phyloP scores from a whole-genome alignment of 2,329 filamentous ascomycete species.

The Aspergillus ochraceus region DNA sequence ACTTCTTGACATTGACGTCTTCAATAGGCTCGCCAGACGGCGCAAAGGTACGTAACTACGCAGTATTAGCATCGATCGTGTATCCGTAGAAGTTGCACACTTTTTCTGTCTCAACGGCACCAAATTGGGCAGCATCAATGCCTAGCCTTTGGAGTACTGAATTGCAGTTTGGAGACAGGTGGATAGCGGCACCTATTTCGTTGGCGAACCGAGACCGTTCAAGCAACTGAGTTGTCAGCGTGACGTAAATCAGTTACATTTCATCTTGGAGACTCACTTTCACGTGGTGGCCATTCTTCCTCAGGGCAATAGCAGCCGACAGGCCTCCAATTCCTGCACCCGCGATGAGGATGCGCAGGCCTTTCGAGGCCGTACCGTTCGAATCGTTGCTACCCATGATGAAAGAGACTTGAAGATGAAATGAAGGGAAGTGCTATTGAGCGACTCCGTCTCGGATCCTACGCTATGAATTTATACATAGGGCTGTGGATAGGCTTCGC shows the following conservation, averaged over 20 bases:
- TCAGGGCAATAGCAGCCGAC: constrained; percentile 48
- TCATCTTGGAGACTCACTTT: constrained; percentile 13
- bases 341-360: constrained; percentile 32
- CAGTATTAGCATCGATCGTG: constrained; percentile 9
- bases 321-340: constrained; percentile 38
- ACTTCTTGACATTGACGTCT: constrained; percentile 20
- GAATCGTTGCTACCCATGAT: constrained; percentile 20
- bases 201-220: constrained; percentile 58
- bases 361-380: constrained; percentile 7
- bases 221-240: constrained; percentile 42
- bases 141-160: constrained; percentile 53
- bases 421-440: no score
- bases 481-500: no score
- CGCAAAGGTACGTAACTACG: constrained; percentile 39
- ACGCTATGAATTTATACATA: no score
- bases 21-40: constrained; percentile 37
- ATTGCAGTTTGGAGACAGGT: constrained; percentile 62
- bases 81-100: constrained; percentile 12
- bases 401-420: background rate
- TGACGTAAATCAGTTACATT: background rate
- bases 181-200: constrained; percentile 63
- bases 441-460: no score
- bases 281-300: constrained; percentile 54
- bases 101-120: constrained; percentile 38
- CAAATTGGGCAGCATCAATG: constrained; percentile 41